phyloP scores from a whole-genome alignment of 1,284 basidiomycete species.

The Flammula alnicola region DNA sequence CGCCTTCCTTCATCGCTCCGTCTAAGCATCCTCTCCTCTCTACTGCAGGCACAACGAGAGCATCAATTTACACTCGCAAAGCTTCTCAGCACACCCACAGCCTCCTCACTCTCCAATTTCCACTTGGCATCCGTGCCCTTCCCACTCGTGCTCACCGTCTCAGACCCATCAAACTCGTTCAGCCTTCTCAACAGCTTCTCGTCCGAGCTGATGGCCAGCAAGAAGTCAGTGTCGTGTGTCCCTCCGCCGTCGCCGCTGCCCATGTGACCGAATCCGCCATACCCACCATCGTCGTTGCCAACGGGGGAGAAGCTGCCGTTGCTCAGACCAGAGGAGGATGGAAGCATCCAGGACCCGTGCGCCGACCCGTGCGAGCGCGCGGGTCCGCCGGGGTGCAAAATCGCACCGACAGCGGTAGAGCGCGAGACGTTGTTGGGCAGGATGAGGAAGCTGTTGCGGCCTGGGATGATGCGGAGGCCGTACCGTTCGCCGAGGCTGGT shows the following conservation, averaged over 20 bases:
- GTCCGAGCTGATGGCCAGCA: conserved; percentile 72
- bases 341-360: conserved; percentile 17
- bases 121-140: conserved; percentile 79
- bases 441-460: conserved; percentile 79
- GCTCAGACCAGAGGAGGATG: neutral
- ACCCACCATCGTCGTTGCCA: conserved; percentile 17
- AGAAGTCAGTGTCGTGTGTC: conserved; percentile 57
- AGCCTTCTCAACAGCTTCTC: conserved; percentile 75
- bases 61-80: conserved; percentile 23
- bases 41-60: neutral
- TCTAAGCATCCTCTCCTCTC: neutral
- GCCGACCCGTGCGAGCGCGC: conserved; percentile 54
- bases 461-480: conserved; percentile 80
- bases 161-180: conserved; percentile 72
- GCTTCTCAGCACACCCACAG: conserved; percentile 27
- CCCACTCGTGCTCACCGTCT: conserved; percentile 71
- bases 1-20: neutral
- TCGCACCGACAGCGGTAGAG: conserved; percentile 77
- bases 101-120: conserved; percentile 53
- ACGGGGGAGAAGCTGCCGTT: conserved; percentile 5
- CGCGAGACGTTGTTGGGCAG: conserved; percentile 85
- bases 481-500: conserved; percentile 77
- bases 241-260: conserved; percentile 35
- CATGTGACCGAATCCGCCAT: conserved; percentile 19
- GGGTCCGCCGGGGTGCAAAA: conserved; percentile 71